Evolutionary conservation across 768 basidiomycete genomes (phyloP), one percentile per base, ranked within the genome.

Genomic region (Termitomyces sp.): DNA sequence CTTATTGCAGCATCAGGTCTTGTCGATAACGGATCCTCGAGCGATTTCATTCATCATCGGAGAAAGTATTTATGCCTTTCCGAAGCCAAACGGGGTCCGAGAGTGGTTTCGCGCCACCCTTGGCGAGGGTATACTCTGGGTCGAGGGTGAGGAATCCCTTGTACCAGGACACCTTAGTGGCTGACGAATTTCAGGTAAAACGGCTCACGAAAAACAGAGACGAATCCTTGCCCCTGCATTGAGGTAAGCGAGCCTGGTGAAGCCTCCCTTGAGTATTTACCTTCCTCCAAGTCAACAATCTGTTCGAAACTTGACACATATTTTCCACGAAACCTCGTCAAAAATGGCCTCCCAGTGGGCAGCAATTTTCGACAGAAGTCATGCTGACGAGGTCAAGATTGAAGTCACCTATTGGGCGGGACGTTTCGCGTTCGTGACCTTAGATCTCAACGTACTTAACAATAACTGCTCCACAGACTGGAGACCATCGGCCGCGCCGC

Each of bases 121-220:
- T 6, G 84, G 84, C 12, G 76, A 84, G 66, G 83, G 84, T 21
- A 79, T 86, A 54, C 77, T 85, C 22, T 84, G 82, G 79, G 74
- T 83, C 11, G 84, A 86, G 78, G 84, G 84, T 79, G 50, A 42
- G 45, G 19, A 22, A 14, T 22, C 24, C 24, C 11, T n/a, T 42
- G 11, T 4, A 21, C 35, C 19, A 49, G 40, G 22, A 21, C 49
- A 28, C 48, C 10, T 48, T 42, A 21, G 47, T 46, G 37, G 45
- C 32, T 59, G 11, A 32, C 41, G 22, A 34, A 32, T 46, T 42
- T 43, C 41, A 84, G 82, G 82, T 0, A 83, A 77, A 63, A 72
- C 75, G 40, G 77, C 76, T 2, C 83, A 85, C 51, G 82, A 84
- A 62, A 74, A 66, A 51, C 83, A 84, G 54, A 73, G 81, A 45